These are phyloP conservation scores for Penicillium decumbens DNA, from an alignment of 2,329 filamentous ascomycete genomes.

Conservation along the genomic window DNA sequence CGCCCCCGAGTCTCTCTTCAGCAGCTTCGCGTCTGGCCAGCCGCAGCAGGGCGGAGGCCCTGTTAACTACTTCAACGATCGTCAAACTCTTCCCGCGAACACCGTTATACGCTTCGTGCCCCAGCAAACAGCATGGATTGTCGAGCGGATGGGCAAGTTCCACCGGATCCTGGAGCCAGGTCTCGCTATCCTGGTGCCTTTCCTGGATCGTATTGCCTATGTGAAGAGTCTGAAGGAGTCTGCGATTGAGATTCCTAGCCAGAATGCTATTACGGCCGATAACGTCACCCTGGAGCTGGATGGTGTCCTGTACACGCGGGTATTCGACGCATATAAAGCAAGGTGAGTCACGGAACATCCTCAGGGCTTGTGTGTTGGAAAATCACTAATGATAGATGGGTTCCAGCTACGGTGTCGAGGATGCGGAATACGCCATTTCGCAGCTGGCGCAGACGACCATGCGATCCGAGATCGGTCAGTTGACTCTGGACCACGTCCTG, in stretches of 20 bases:
- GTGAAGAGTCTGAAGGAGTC: slow-evolving; percentile 96
- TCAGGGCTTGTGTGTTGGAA: neutral
- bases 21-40: slow-evolving; percentile 22
- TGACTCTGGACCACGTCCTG: slow-evolving; percentile 92
- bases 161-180: slow-evolving; percentile 88
- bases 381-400: neutral
- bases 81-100: slow-evolving; percentile 72
- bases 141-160: slow-evolving; percentile 99
- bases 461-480: slow-evolving; percentile 95
- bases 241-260: slow-evolving; percentile 93
- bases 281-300: slow-evolving; percentile 97
- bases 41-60: slow-evolving; percentile 42
- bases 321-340: slow-evolving; percentile 97
- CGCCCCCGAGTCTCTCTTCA: slow-evolving; percentile 34
- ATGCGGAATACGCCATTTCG: slow-evolving; percentile 96
- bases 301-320: slow-evolving; percentile 88
- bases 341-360: slow-evolving; percentile 53
- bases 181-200: slow-evolving; percentile 79
- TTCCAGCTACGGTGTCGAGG: slow-evolving; percentile 87
- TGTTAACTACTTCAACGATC: slow-evolving; percentile 71
- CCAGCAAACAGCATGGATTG: slow-evolving; percentile 99
- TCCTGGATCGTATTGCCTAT: slow-evolving; percentile 93
- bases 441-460: slow-evolving; percentile 98
- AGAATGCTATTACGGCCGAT: slow-evolving; percentile 96
- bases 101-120: slow-evolving; percentile 94